phyloP scores from a whole-genome alignment of 2,329 filamentous ascomycete species.

The Fusarium sp. region DNA sequence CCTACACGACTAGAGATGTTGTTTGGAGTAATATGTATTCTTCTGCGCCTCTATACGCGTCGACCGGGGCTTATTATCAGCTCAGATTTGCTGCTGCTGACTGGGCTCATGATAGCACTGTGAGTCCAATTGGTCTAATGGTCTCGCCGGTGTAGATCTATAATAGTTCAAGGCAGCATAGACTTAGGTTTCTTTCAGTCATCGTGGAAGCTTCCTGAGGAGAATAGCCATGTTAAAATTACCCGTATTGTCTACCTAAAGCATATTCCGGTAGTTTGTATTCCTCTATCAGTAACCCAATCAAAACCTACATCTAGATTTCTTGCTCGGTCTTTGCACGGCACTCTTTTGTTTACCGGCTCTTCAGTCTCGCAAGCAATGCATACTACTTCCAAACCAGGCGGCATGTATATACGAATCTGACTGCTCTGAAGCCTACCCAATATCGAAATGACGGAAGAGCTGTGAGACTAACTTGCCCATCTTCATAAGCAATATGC shows the following conservation, averaged over 20 bases:
- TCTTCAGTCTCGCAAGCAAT: background rate
- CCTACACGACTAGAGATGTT: background rate
- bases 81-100: background rate
- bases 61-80: background rate
- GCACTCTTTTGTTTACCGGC: background rate
- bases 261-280: too few relatives aligned
- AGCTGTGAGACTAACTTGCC: background rate
- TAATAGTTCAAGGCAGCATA: background rate
- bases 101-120: background rate
- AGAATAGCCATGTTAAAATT: background rate
- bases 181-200: background rate
- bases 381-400: background rate
- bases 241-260: too few relatives aligned
- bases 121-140: background rate
- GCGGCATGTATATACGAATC: background rate
- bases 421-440: background rate
- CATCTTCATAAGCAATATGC: background rate
- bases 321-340: fast-evolving
- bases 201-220: background rate
- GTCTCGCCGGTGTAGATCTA: background rate
- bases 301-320: background rate
- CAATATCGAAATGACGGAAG: background rate
- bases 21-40: background rate
- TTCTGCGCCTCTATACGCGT: background rate
- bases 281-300: too few relatives aligned